phyloP scores from a whole-genome alignment of 2,329 filamentous ascomycete species.

The Aureobasidium sp. region DNA sequence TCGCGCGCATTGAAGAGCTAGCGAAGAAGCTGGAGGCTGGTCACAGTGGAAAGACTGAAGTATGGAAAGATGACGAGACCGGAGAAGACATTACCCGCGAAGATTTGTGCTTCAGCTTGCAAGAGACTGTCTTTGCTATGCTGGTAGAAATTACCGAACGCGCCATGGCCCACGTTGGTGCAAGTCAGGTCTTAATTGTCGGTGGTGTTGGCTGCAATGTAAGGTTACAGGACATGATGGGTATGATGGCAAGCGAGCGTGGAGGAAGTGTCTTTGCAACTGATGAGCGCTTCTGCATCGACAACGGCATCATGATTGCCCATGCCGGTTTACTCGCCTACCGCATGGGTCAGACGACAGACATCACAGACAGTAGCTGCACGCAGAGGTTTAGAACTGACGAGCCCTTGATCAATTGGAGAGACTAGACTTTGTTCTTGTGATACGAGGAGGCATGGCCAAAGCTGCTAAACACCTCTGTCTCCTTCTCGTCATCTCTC shows the following conservation, averaged over 20 bases:
- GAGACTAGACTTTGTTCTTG: slow-evolving; percentile 30
- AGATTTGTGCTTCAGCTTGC: slow-evolving; percentile 87
- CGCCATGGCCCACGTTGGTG: slow-evolving; percentile 96
- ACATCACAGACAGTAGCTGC: slow-evolving; percentile 70
- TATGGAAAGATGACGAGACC: slow-evolving; percentile 36
- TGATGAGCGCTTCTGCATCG: slow-evolving; percentile 95
- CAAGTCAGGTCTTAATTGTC: slow-evolving; percentile 83
- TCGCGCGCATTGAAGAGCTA: slow-evolving; percentile 74
- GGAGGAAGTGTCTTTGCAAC: slow-evolving; percentile 90
- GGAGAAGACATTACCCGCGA: slow-evolving; percentile 63
- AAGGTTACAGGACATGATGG: slow-evolving; percentile 97
- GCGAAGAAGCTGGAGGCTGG: slow-evolving; percentile 57
- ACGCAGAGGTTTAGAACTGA: slow-evolving; percentile 47
- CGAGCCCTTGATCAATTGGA: slow-evolving; percentile 45
- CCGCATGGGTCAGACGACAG: slow-evolving; percentile 69
- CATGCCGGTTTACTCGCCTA: slow-evolving; percentile 87
- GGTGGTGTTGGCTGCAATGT: slow-evolving; percentile 95
- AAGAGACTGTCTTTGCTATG: slow-evolving; percentile 96
- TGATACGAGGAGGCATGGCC: not conserved
- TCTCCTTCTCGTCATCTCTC: not conserved
- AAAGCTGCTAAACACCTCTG: not conserved
- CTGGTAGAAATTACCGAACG: slow-evolving; percentile 96
- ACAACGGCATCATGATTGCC: slow-evolving; percentile 99
- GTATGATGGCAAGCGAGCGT: slow-evolving; percentile 80
- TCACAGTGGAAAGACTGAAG: slow-evolving; percentile 20